A percentile compares a stretch with the other conserved stretches of the same genome.
phyloP scores from a whole-genome alignment of 305 asterid species.

The Fraxinus sp. region DNA sequence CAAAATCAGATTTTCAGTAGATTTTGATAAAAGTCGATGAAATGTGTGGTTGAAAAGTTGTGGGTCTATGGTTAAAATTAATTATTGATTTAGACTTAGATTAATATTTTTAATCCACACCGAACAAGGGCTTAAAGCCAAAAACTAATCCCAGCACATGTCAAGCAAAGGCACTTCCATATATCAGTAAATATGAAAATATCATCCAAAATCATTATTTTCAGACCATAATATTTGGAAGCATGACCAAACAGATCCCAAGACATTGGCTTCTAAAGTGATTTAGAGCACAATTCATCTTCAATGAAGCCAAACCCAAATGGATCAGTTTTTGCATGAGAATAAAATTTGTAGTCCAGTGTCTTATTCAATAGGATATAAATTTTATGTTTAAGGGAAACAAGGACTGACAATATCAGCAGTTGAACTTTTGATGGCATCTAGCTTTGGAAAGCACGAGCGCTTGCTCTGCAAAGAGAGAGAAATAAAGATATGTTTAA shows the following conservation, averaged over 20 bases:
- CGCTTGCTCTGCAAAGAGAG: constrained; percentile 71
- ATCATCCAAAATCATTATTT: neutral
- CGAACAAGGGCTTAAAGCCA: neutral
- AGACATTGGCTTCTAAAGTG: neutral
- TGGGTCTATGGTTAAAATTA: neutral
- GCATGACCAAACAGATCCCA: neutral
- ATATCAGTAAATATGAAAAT: neutral
- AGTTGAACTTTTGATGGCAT: constrained; percentile 85
- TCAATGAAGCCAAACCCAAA: neutral
- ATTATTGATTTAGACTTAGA: neutral
- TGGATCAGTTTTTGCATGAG: neutral
- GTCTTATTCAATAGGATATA: neutral
- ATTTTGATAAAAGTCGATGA: too few species aligned
- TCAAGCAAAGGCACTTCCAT: neutral
- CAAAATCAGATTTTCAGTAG: neutral
- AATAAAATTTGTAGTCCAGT: neutral
- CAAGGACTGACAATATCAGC: constrained; percentile 77
- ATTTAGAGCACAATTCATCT: neutral
- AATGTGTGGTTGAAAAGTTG: neutral
- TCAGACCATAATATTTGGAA: neutral
- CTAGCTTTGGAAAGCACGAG: constrained; percentile 86
- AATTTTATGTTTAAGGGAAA: constrained; percentile 9
- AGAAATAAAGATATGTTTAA: constrained; percentile 17
- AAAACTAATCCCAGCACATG: neutral
- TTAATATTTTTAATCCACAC: neutral